Base-by-base conservation (phyloP, 202 grass and related monocot genomes). In the Alloteropsis angusta region DNA sequence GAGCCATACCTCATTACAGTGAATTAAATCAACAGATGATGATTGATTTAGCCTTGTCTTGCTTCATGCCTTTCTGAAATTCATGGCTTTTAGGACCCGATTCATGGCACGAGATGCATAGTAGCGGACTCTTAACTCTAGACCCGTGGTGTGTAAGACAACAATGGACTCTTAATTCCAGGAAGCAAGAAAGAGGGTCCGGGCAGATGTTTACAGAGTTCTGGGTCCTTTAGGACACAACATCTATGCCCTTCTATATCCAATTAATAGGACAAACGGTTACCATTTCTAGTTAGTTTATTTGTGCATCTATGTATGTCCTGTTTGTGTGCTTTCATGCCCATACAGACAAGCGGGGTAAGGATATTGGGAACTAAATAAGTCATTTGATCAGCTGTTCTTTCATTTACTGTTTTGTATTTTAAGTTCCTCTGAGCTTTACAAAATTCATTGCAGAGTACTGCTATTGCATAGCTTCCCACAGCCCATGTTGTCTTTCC, bases 51-150 rank as follows among this genome's bases (percentile, higher is more conserved):
- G 18, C 15, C 36, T 68, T 30, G 18, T 15, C 62, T 23, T 47
- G 78, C 11, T 28, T 10, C 55, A 17, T 80, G 21, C 7, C 46
- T 71, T 11, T 71, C 13, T 71, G 23, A 28, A 0, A 28, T 1
- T 13, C 1, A 6, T 71, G 18, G 60, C 41, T 71, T 36, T 37
- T 13, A 48, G 28, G 26, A 30, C 41, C 17, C n/a, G 41, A 49
- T 47, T 60, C 25, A 39, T 83, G 30, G 72, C 17, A 76, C 68
- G 60, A 4, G 7, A 75, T 75, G n/a, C 28, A 38, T 85, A 19
- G 15, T 54, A 53, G 18, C 48, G 30, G 60, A 49, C 39, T 44
- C 53, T n/a, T n/a, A n/a, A n/a, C n/a, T n/a, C n/a, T n/a, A n/a
- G n/a, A n/a, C n/a, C n/a, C n/a, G n/a, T n/a, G n/a, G n/a, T n/a